phyloP scores from a whole-genome alignment of 352 stramenopile genomes.

The Phytophthora megakarya region DNA sequence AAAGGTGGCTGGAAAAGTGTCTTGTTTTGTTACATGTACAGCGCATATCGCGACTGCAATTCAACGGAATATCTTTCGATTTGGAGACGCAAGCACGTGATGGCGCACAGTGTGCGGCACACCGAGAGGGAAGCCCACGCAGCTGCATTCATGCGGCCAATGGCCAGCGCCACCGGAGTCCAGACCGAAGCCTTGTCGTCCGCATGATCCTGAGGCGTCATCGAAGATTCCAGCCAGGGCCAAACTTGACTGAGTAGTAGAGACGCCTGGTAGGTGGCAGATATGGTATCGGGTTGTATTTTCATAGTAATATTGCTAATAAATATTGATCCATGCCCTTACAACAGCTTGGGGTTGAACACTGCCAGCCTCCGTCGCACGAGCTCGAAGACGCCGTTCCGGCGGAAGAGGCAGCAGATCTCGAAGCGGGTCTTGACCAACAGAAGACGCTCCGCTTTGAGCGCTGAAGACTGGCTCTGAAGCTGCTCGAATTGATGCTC shows the following conservation, averaged over 20 bases:
- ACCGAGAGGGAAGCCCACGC: conserved; percentile 19
- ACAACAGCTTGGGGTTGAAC: conserved; percentile 42
- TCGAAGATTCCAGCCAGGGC: not conserved
- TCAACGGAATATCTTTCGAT: conserved; percentile 32
- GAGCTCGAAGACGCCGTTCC: conserved; percentile 49
- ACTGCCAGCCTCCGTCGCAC: conserved; percentile 41
- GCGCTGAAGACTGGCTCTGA: conserved; percentile 24
- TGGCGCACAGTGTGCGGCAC: too few species aligned
- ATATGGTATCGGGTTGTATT: conserved; percentile 34
- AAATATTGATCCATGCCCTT: conserved; percentile 35
- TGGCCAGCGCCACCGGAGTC: conserved; percentile 17
- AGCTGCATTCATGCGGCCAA: conserved; percentile 23
- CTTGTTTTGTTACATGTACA: conserved; percentile 16
- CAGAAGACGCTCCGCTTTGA: conserved; percentile 38
- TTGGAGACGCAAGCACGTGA: conserved; percentile 38
- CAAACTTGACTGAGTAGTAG: not conserved
- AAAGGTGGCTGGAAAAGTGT: conserved; percentile 15
- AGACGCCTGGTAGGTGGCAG: conserved; percentile 11
- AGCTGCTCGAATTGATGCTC: conserved; percentile 40
- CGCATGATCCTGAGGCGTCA: not conserved
- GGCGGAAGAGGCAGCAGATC: conserved; percentile 48
- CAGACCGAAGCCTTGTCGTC: conserved; percentile 9
- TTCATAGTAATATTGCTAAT: conserved; percentile 43
- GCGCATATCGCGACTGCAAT: conserved; percentile 24
- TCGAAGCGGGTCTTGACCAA: conserved; percentile 40